Percentiles rank a stretch among this genome's conserved stretches.
Conservation (phyloP, 2,329 filamentous ascomycete genomes). For the Claviceps fusiformis region DNA sequence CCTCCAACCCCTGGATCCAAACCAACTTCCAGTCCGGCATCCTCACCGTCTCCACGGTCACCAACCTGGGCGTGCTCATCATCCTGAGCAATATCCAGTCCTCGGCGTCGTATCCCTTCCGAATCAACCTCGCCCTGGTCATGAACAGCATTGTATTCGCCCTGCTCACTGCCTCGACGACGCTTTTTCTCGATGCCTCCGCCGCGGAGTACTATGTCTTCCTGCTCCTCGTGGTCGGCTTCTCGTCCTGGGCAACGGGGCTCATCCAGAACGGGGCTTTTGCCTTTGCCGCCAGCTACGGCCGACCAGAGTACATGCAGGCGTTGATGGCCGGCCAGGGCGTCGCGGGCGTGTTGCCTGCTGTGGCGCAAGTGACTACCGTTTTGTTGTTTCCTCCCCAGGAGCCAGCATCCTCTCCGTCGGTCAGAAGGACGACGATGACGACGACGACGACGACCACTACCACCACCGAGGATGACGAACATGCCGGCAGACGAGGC, state of each 20-base stretch:
- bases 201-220: constrained; percentile 64
- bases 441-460: constrained; percentile 9
- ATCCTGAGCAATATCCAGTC: constrained; percentile 69
- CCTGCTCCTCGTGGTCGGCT: constrained; percentile 66
- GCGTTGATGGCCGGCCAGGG: constrained; percentile 93
- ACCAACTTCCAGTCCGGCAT: constrained; percentile 84
- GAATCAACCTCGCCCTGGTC: constrained; percentile 64
- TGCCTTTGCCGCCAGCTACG: constrained; percentile 79
- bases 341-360: constrained; percentile 79
- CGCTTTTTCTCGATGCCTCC: constrained; percentile 47
- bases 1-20: constrained; percentile 53
- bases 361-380: constrained; percentile 72
- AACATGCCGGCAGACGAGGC: constrained; percentile 8
- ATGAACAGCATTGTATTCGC: constrained; percentile 68
- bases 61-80: constrained; percentile 65
- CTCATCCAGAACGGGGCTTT: constrained; percentile 91
- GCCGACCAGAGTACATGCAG: constrained; percentile 78
- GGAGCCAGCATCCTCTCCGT: constrained; percentile 10
- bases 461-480: constrained; percentile 4
- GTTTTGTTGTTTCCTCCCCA: constrained; percentile 46
- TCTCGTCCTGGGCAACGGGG: constrained; percentile 66
- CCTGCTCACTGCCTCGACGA: constrained; percentile 68
- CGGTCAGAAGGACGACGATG: constrained; percentile 5
- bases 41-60: constrained; percentile 70
- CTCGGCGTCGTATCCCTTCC: constrained; percentile 72